phyloP scores from a whole-genome alignment of 1,284 basidiomycete species.

The Termitomyces sp. region DNA sequence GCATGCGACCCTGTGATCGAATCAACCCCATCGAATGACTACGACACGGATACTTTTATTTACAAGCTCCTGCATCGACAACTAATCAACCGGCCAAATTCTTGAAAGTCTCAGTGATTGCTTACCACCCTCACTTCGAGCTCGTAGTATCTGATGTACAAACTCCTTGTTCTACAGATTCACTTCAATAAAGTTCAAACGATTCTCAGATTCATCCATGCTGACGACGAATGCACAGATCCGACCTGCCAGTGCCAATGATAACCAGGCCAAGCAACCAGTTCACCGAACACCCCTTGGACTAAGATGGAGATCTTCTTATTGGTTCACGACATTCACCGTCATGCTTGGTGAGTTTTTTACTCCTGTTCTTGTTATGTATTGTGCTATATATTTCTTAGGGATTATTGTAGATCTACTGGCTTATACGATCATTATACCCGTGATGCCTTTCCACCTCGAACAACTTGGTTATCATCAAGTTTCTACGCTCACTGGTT shows the following conservation, averaged over 20 bases:
- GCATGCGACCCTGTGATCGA: too few relatives aligned
- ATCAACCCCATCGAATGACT: too few relatives aligned
- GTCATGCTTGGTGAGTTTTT: conserved; percentile 31
- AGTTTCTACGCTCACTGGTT: conserved; percentile 59
- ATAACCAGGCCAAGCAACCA: not conserved
- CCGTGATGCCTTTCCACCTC: conserved; percentile 73
- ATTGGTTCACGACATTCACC: conserved; percentile 44
- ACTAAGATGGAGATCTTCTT: conserved; percentile 49
- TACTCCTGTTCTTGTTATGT: not conserved
- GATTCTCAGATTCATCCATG: not conserved
- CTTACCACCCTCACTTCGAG: not conserved
- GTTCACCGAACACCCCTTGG: conserved; percentile 28
- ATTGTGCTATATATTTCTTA: conserved; percentile 19
- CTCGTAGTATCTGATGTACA: not conserved
- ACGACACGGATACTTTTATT: too few relatives aligned
- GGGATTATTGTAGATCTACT: conserved; percentile 61
- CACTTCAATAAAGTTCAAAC: not conserved
- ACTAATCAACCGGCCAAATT: not conserved
- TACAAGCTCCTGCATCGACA: not conserved
- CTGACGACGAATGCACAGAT: not conserved
- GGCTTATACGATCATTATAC: conserved; percentile 67
- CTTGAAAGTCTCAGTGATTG: not conserved
- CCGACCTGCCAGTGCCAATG: not conserved
- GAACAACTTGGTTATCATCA: conserved; percentile 46
- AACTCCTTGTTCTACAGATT: not conserved